phyloP scores from a whole-genome alignment of 1,139 yeast species.

The Scheffersomyces quercinus region DNA sequence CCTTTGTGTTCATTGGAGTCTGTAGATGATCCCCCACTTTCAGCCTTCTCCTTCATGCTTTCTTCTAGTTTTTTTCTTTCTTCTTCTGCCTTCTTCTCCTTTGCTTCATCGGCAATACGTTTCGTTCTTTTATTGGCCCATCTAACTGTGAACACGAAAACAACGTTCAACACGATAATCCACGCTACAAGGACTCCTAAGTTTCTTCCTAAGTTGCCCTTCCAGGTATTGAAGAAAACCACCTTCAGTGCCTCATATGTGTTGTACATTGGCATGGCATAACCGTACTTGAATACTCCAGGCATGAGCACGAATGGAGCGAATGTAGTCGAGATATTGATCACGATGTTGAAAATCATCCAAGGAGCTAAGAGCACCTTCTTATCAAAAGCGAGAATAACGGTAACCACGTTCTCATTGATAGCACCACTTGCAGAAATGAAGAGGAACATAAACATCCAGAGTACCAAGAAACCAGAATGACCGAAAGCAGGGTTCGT shows the following conservation, averaged over 20 bases:
- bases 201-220: slow-evolving; percentile 56
- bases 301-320: slow-evolving; percentile 57
- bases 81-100: slow-evolving; percentile 7
- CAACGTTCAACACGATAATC: slow-evolving; percentile 48
- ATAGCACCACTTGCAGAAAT: slow-evolving; percentile 66
- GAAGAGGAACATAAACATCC: slow-evolving; percentile 61
- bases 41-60: not conserved
- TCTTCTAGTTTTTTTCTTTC: slow-evolving; percentile 1
- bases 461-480: slow-evolving; percentile 63
- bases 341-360: slow-evolving; percentile 61
- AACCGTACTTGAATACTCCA: slow-evolving; percentile 60
- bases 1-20: too few species aligned
- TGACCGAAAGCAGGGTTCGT: slow-evolving; percentile 54
- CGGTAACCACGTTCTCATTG: slow-evolving; percentile 56
- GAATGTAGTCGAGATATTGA: slow-evolving; percentile 62
- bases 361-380: slow-evolving; percentile 56
- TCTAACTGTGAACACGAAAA: slow-evolving; percentile 11
- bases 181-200: slow-evolving; percentile 60
- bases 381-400: slow-evolving; percentile 46
- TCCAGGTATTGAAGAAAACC: slow-evolving; percentile 56
- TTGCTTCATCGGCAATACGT: slow-evolving; percentile 3
- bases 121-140: slow-evolving; percentile 6
- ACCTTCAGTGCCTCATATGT: slow-evolving; percentile 57
- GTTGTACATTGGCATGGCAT: slow-evolving; percentile 65
- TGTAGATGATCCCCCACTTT: too few species aligned